A percentile compares a stretch with the other conserved stretches of the same genome.
Evolutionary conservation across 495 filamentous ascomycete species (phyloP).

Genomic region (Glonium stellatum): DNA sequence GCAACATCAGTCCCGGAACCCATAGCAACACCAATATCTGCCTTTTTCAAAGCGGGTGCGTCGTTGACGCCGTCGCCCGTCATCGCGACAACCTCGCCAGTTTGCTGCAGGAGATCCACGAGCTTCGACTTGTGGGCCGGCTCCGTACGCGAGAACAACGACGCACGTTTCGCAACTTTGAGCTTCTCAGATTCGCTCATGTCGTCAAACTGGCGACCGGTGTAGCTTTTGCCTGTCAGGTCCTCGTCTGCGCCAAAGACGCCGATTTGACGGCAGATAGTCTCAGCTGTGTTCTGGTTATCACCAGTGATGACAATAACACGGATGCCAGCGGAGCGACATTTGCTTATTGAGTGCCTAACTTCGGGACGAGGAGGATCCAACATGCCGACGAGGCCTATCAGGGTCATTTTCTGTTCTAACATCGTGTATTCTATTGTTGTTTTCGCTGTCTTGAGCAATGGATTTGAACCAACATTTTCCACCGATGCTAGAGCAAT

Average conservation of each 20-base stretch:
- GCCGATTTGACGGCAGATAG: slow-evolving; percentile 94
- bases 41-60: slow-evolving; percentile 95
- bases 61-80: slow-evolving; percentile 99
- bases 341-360: slow-evolving; percentile 73
- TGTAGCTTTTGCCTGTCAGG: slow-evolving; percentile 86
- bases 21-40: slow-evolving; percentile 99
- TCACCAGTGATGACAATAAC: slow-evolving; percentile 98
- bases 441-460: slow-evolving; percentile 67
- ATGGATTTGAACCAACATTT: slow-evolving; percentile 59
- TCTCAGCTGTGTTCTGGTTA: slow-evolving; percentile 94
- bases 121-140: slow-evolving; percentile 92
- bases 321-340: slow-evolving; percentile 86
- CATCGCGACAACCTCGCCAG: slow-evolving; percentile 97
- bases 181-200: slow-evolving; percentile 73
- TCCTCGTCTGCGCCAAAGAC: slow-evolving; percentile 80
- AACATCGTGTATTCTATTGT: slow-evolving; percentile 76
- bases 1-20: slow-evolving; percentile 96
- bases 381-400: slow-evolving; percentile 93
- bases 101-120: slow-evolving; percentile 89
- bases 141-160: slow-evolving; percentile 94
- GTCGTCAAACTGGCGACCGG: slow-evolving; percentile 87
- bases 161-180: slow-evolving; percentile 74
- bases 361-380: slow-evolving; percentile 98
- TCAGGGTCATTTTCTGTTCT: slow-evolving; percentile 87
- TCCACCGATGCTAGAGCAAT: slow-evolving; percentile 85